Percentiles rank a stretch among this genome's conserved stretches.
phyloP scores from a whole-genome alignment of 2,329 filamentous ascomycete genomes.

The Xylaria sp. region DNA sequence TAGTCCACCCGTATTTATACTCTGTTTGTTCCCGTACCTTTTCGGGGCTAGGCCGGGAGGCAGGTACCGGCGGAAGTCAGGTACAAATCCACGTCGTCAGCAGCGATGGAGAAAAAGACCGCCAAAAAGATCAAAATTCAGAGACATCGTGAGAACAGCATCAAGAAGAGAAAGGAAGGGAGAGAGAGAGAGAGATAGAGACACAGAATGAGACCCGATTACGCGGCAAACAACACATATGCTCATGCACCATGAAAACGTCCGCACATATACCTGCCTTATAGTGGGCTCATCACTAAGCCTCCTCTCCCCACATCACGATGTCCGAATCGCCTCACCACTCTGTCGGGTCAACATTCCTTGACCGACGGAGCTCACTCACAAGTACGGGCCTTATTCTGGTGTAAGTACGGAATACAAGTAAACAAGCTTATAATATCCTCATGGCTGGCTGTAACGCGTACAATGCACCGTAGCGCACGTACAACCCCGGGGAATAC shows the following conservation, averaged over 20 bases:
- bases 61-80: too few species aligned
- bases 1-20: neutral
- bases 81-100: too few species aligned
- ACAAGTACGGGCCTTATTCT: too few species aligned
- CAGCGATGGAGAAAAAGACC: too few species aligned
- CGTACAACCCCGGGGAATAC: neutral
- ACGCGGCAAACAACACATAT: too few species aligned
- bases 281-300: neutral
- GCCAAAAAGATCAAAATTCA: neutral
- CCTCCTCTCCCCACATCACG: neutral
- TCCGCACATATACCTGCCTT: neutral
- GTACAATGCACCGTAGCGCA: neutral
- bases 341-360: neutral
- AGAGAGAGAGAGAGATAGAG: too few species aligned
- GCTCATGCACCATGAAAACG: neutral
- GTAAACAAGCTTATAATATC: neutral
- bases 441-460: neutral
- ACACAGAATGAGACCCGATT: too few species aligned
- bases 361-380: too few species aligned
- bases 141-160: neutral
- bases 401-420: too few species aligned
- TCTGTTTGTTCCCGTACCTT: neutral
- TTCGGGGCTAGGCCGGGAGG: too few species aligned
- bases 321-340: neutral
- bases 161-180: neutral